Evolutionary conservation across 1,139 yeast species (phyloP), one percentile per base, ranked within the genome.

Genomic region (Candida sanyaensis): DNA sequence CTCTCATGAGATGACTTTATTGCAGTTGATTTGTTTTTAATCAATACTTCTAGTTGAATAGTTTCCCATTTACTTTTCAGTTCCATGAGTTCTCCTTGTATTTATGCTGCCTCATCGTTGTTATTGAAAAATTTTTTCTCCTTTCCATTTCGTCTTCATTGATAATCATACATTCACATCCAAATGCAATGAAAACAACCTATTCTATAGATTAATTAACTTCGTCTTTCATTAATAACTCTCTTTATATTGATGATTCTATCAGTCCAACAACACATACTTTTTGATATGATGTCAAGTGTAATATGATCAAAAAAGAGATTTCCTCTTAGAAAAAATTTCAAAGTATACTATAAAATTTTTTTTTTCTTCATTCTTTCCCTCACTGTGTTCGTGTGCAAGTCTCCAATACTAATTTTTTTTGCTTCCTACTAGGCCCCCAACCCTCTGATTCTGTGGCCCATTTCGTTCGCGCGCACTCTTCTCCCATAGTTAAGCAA

Each of bases 211-310:
- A 17, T 17, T 17, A 17, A 17, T 17, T 17, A 17, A 17, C 21
- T 17, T 17, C 21, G 2, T 17, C 3, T 17, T 3, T 17, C 21
- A 17, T 17, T 17, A 23, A 31, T 31, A 31, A 31, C 17, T 13
- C 17, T 37, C 41, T 11, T 28, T n/a, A 29, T 39, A 17, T n/a
- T 7, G 28, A 29, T 28, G 10, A 23, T 24, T 32, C 13, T 33
- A 29, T 29, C 42, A 29, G 29, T 28, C 29, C 8, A 23, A 36
- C 8, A 34, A 36, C 21, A 41, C 43, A 41, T 41, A 41, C 43
- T 41, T 41, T 41, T 41, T 32, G 43, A 41, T 41, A 41, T 41
- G 43, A 41, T 41, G 43, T 41, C 43, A 41, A 41, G 43, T 41
- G 24, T 41, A 12, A 37, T n/a, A 11, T 13, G 26, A 27, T 5